These are phyloP conservation scores for Penicillium capsulatum DNA, from an alignment of 2,329 filamentous ascomycete species.

Conservation along the genomic window DNA sequence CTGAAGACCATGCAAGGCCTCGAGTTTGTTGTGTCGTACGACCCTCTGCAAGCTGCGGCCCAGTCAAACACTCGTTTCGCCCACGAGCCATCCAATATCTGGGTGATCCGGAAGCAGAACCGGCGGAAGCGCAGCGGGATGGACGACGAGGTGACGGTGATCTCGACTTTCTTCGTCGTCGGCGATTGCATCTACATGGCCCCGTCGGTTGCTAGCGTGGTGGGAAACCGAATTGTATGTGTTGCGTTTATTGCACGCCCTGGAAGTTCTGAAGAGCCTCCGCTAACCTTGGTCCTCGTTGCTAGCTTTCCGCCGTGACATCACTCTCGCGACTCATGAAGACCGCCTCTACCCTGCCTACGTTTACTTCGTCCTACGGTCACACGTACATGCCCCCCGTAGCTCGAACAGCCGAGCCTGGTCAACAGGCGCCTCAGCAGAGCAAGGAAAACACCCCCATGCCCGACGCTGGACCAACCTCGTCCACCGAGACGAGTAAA, in stretches of 20 bases:
- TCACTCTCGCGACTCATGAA: constrained; percentile 55
- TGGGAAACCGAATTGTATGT: constrained; percentile 52
- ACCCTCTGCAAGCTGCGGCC: constrained; percentile 50
- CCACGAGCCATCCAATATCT: constrained; percentile 50
- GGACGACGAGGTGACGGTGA: constrained; percentile 50
- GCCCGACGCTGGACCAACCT: constrained; percentile 28
- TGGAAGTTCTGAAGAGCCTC: too few relatives aligned
- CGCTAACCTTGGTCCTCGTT: constrained; percentile 7
- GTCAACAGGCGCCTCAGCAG: constrained; percentile 37
- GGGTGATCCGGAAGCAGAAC: constrained; percentile 59
- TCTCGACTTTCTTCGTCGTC: constrained; percentile 59
- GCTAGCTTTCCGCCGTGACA: constrained; percentile 53
- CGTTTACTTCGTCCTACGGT: constrained; percentile 56
- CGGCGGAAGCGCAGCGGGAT: constrained; percentile 42
- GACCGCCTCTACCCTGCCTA: constrained; percentile 50
- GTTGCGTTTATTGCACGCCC: too few relatives aligned
- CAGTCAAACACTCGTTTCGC: constrained; percentile 39
- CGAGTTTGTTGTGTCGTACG: constrained; percentile 58
- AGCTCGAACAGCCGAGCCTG: constrained; percentile 36
- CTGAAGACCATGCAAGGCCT: constrained; percentile 54
- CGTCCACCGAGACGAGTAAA: constrained; percentile 25
- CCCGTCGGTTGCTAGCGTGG: constrained; percentile 56
- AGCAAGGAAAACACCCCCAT: constrained; percentile 50
- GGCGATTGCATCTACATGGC: constrained; percentile 60
- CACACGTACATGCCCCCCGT: constrained; percentile 56